phyloP scores from a whole-genome alignment of 1,284 basidiomycete species.

The Malassezia dermatis region DNA sequence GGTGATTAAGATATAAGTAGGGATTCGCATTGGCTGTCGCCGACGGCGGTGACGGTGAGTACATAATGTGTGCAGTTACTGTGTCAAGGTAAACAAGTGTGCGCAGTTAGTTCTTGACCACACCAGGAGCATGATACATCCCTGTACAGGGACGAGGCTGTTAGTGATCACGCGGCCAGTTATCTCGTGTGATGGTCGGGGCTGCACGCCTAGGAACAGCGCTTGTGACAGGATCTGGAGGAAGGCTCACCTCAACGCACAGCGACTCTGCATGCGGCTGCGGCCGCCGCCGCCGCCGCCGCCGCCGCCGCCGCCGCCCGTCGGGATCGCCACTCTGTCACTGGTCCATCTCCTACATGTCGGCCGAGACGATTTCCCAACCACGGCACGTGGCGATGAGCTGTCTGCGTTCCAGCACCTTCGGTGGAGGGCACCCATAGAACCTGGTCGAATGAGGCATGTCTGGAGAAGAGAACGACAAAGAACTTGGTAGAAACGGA shows the following conservation, averaged over 20 bases:
- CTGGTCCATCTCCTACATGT: background rate
- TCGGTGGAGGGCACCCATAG: constrained; percentile 15
- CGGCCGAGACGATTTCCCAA: background rate
- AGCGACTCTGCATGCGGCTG: background rate
- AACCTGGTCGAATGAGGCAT: constrained; percentile 8
- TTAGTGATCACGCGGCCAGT: background rate
- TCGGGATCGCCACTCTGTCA: background rate
- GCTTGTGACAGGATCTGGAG: background rate
- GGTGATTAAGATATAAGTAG: constrained; percentile 16
- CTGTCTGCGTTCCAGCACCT: constrained; percentile 13
- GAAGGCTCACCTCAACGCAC: background rate
- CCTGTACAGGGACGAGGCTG: background rate
- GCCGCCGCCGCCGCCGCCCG: background rate
- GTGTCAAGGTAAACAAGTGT: background rate
- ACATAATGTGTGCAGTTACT: constrained; percentile 1
- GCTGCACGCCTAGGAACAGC: background rate
- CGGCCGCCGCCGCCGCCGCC: background rate
- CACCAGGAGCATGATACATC: constrained; percentile 11
- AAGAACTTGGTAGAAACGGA: constrained; percentile 12
- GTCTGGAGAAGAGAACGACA: constrained; percentile 1
- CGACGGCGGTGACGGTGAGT: constrained; percentile 16
- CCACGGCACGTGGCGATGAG: background rate
- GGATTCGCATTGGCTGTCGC: constrained; percentile 12
- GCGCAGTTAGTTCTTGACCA: constrained; percentile 3
- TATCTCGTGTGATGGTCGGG: background rate